These are phyloP conservation scores for Schizophyllum commune DNA, from an alignment of 1,284 basidiomycete species.

Conservation along the genomic window DNA sequence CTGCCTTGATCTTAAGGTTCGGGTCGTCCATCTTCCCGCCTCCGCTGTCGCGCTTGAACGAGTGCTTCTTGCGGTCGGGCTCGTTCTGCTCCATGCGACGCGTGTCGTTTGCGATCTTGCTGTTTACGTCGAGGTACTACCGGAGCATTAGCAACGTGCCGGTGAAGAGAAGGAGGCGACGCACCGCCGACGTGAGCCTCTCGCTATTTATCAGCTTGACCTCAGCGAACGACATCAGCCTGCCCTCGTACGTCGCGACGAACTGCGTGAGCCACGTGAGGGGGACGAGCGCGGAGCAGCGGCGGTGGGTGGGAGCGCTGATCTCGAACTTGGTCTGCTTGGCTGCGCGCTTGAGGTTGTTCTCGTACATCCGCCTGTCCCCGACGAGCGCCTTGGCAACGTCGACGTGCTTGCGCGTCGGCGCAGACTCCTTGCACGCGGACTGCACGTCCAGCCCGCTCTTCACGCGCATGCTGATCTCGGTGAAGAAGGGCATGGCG, in stretches of 20 bases:
- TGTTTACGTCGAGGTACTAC: slow-evolving; percentile 21
- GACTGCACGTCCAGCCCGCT: slow-evolving; percentile 54
- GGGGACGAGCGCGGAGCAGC: slow-evolving; percentile 28
- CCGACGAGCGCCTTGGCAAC: slow-evolving; percentile 38
- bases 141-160: slow-evolving; percentile 1
- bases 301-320: slow-evolving; percentile 4
- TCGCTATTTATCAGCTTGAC: slow-evolving; percentile 35
- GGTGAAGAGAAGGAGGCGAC: background rate
- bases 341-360: slow-evolving; percentile 30
- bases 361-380: slow-evolving; percentile 23
- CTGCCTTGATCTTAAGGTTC: slow-evolving; percentile 3
- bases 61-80: slow-evolving; percentile 31
- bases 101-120: slow-evolving; percentile 36
- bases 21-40: slow-evolving; percentile 5
- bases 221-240: slow-evolving; percentile 25
- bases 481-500: slow-evolving; percentile 29
- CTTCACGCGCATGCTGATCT: slow-evolving; percentile 27
- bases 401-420: slow-evolving; percentile 31
- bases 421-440: slow-evolving; percentile 19
- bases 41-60: slow-evolving; percentile 21
- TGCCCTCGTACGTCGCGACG: slow-evolving; percentile 27
- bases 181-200: slow-evolving; percentile 29
- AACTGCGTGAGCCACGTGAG: slow-evolving; percentile 52
- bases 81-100: slow-evolving; percentile 40
- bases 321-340: background rate